These are phyloP conservation scores for Cymbopogon citratus DNA, from an alignment of 176 grass and related monocot species.

Conservation along the genomic window DNA sequence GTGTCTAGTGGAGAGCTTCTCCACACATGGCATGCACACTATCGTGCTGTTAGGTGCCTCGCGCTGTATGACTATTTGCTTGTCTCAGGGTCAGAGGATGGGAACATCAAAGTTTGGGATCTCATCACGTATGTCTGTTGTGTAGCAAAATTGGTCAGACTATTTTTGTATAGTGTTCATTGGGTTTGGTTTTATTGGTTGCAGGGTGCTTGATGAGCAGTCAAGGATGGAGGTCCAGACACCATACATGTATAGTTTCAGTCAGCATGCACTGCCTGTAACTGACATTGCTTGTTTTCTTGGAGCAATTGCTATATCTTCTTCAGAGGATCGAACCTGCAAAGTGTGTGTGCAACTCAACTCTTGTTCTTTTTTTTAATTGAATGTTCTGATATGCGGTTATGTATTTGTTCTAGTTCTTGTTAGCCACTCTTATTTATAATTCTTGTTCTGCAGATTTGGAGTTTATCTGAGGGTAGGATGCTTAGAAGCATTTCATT, in stretches of 20 bases:
- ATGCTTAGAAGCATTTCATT: slow-evolving; percentile 67
- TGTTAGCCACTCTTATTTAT: not conserved
- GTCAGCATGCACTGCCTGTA: slow-evolving; percentile 59
- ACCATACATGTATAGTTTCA: slow-evolving; percentile 59
- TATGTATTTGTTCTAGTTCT: not conserved
- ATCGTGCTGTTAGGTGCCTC: slow-evolving; percentile 77
- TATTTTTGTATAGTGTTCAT: slow-evolving; percentile 15
- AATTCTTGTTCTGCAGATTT: slow-evolving; percentile 56
- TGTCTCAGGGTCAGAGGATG: slow-evolving; percentile 72
- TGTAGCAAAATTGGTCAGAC: slow-evolving; percentile 6
- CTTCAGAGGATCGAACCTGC: slow-evolving; percentile 82
- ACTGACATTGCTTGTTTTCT: slow-evolving; percentile 65
- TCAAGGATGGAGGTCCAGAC: slow-evolving; percentile 38
- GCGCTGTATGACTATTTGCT: slow-evolving; percentile 62
- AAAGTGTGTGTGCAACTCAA: slow-evolving; percentile 46
- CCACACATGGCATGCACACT: slow-evolving; percentile 70
- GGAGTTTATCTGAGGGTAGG: slow-evolving; percentile 68
- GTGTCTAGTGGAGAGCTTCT: slow-evolving; percentile 74
- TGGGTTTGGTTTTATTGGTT: slow-evolving; percentile 14
- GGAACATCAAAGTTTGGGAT: slow-evolving; percentile 80
- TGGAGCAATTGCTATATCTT: slow-evolving; percentile 69
- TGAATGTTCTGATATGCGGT: not conserved
- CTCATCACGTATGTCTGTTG: slow-evolving; percentile 60
- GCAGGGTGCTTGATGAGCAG: slow-evolving; percentile 77
- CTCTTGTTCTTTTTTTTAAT: slow-evolving; percentile 12